A percentile compares a stretch with the other conserved stretches of the same genome.
These are phyloP conservation scores for Colletotrichum neosansevieriae DNA, from an alignment of 2,329 filamentous ascomycete species.

Conservation along the genomic window DNA sequence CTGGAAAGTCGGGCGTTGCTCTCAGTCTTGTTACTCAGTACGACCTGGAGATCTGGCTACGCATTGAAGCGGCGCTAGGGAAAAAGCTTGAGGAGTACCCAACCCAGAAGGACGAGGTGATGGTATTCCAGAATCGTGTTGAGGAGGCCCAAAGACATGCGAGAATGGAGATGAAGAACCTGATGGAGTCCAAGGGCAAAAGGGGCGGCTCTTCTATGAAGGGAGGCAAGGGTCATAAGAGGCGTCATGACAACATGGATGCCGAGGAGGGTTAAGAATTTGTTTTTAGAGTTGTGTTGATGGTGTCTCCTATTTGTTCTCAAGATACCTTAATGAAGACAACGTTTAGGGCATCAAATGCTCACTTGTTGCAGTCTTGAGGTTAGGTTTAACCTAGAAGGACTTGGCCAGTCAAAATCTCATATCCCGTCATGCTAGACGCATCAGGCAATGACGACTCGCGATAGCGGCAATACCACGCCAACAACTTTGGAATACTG, in stretches of 20 bases:
- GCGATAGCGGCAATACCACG: no score
- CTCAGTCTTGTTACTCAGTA: slow-evolving; percentile 89
- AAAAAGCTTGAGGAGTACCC: slow-evolving; percentile 79
- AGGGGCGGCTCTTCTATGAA: slow-evolving; percentile 59
- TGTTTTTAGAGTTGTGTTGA: background rate
- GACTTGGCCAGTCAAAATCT: no score
- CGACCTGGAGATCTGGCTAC: slow-evolving; percentile 82
- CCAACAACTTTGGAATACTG: no score
- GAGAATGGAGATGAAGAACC: slow-evolving; percentile 82
- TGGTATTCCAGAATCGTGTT: slow-evolving; percentile 82
- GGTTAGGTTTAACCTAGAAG: no score
- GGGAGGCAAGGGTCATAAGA: slow-evolving; percentile 51
- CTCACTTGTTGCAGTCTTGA: no score
- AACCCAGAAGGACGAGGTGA: slow-evolving; percentile 83
- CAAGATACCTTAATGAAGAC: background rate
- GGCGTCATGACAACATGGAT: slow-evolving; percentile 75
- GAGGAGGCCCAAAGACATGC: slow-evolving; percentile 87
- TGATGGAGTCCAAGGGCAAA: slow-evolving; percentile 77
- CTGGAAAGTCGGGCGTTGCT: slow-evolving; percentile 85
- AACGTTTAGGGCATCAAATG: background rate
- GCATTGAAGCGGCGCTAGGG: slow-evolving; percentile 86
- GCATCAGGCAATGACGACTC: no score
- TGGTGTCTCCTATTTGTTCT: no score
- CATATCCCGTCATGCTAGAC: no score
- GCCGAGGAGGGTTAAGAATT: slow-evolving; percentile 73